These are phyloP conservation scores for Aspergillus sp. DNA, from an alignment of 2,329 filamentous ascomycete genomes.

Conservation along the genomic window DNA sequence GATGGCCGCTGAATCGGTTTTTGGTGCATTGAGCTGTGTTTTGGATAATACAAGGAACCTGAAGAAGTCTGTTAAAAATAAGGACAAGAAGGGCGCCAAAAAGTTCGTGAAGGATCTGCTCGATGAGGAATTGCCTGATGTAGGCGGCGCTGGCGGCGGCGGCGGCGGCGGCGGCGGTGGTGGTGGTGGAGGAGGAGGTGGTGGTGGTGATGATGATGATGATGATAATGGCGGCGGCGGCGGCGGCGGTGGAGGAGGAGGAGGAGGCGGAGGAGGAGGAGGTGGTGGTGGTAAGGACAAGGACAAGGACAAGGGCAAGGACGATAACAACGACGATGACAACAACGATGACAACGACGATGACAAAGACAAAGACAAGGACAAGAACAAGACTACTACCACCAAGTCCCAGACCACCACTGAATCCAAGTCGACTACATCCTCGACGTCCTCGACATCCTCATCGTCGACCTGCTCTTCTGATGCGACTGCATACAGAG, in stretches of 20 bases:
- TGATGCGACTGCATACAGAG: not conserved
- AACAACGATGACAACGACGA: not conserved
- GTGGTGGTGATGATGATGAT: not conserved
- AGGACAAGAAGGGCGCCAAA: not conserved
- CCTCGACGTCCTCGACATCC: not conserved
- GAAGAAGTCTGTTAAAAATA: not conserved
- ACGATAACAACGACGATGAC: not conserved
- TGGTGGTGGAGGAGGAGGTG: not conserved
- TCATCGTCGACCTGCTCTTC: not conserved
- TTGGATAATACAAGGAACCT: not conserved
- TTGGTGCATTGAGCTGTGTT: not conserved
- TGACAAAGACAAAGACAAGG: not conserved
- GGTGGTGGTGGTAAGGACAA: not conserved
- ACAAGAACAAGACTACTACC: no score
- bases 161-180: not conserved
- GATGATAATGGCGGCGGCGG: not conserved
- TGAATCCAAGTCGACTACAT: no score
- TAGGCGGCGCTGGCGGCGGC: not conserved
- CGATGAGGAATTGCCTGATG: not conserved
- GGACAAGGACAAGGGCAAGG: not conserved
- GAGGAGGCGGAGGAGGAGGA: not conserved
- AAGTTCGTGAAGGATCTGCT: not conserved
- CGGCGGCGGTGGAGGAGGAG: not conserved
- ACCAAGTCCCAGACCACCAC: not conserved
- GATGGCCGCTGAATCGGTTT: not conserved